These are phyloP conservation scores for Chimonanthus salicifolius DNA, from an alignment of 164 flowering plant genomes.

Conservation along the genomic window DNA sequence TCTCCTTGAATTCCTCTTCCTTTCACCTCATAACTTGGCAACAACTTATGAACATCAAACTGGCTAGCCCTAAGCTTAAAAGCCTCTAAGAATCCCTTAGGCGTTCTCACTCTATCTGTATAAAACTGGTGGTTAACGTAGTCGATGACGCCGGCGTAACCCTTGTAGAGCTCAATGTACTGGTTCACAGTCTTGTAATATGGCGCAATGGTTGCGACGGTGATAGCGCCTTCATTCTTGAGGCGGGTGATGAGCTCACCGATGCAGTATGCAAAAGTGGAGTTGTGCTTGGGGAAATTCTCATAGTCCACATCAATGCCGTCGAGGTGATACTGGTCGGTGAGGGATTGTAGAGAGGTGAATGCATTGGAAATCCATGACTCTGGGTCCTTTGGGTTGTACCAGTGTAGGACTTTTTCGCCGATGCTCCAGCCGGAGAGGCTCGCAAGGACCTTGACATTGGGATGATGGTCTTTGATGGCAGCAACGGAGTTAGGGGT, in stretches of 20 bases:
- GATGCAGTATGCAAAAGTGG: conserved; percentile 50
- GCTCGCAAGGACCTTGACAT: conserved; percentile 62
- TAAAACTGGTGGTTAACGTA: conserved; percentile 62
- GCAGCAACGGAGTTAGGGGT: conserved; percentile 38
- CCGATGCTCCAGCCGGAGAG: conserved; percentile 67
- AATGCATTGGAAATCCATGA: conserved; percentile 55
- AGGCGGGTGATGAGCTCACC: conserved; percentile 50
- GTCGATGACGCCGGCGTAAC: conserved; percentile 44
- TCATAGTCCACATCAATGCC: conserved; percentile 68
- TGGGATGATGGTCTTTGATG: conserved; percentile 36
- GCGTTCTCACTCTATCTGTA: conserved; percentile 42
- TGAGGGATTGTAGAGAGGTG: conserved; percentile 35
- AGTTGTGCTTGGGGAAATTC: conserved; percentile 32
- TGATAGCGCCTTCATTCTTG: conserved; percentile 48
- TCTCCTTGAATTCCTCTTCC: conserved; percentile 82
- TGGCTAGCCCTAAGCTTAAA: conserved; percentile 30
- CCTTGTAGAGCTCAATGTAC: conserved; percentile 34
- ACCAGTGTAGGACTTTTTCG: conserved; percentile 35
- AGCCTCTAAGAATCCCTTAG: conserved; percentile 31
- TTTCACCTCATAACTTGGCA: conserved; percentile 53
- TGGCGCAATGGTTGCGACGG: conserved; percentile 62
- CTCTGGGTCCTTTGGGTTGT: conserved; percentile 26
- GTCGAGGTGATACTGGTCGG: conserved; percentile 43
- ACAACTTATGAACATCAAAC: conserved; percentile 29
- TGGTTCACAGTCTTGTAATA: conserved; percentile 30